These are phyloP conservation scores for Wickerhamiella qilinensis DNA, from an alignment of 805 yeast species.

Conservation along the genomic window DNA sequence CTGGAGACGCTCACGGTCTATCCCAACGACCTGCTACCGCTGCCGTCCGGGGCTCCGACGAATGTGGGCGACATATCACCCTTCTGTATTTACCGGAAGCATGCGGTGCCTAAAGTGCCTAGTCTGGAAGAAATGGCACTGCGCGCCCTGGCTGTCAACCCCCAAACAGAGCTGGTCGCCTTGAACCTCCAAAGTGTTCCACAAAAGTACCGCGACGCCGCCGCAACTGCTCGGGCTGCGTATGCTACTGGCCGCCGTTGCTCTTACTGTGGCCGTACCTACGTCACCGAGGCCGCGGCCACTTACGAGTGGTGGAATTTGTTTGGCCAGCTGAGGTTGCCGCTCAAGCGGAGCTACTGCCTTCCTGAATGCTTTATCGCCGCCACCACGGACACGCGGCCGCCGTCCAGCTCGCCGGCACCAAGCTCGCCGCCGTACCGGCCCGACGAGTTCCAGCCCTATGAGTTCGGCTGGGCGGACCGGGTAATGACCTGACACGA, in stretches of 20 bases:
- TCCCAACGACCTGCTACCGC: slow-evolving; percentile 22
- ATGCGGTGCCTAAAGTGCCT: slow-evolving; percentile 1
- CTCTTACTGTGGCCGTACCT: not conserved
- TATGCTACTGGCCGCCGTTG: not conserved
- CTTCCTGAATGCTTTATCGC: not conserved
- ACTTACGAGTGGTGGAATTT: slow-evolving; percentile 3
- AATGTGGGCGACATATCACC: not conserved
- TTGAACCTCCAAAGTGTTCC: not conserved
- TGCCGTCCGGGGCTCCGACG: too few relatives aligned
- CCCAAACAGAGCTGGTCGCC: not conserved
- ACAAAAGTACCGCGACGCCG: not conserved
- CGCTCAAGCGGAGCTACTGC: slow-evolving; percentile 3
- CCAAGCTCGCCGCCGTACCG: too few relatives aligned
- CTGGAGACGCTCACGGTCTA: slow-evolving; percentile 19
- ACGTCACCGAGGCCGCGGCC: not conserved
- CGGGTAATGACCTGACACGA: too few relatives aligned
- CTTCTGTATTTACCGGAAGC: not conserved
- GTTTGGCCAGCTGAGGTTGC: slow-evolving; percentile 1
- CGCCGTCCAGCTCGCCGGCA: not conserved
- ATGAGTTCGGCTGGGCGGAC: too few relatives aligned
- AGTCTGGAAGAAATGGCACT: slow-evolving; percentile 7
- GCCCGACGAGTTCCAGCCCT: too few relatives aligned
- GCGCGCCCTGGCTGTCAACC: slow-evolving; percentile 7
- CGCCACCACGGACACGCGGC: not conserved
- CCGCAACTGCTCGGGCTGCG: not conserved